Conservation (phyloP, 2,329 filamentous ascomycete species). For the Cercospora nicotianae region DNA sequence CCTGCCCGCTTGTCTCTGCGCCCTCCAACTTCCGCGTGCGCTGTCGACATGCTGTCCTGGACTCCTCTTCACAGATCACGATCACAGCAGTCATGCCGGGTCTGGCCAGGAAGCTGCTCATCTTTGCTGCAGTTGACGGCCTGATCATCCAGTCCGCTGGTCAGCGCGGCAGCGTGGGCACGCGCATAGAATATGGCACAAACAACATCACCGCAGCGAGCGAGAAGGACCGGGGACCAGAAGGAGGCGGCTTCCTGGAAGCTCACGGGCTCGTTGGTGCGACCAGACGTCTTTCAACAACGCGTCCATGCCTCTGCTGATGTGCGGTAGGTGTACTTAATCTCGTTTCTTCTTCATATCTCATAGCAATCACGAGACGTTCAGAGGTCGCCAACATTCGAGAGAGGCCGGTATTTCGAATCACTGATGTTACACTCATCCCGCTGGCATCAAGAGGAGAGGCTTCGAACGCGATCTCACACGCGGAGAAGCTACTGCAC, state of each 20-base stretch:
- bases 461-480: conserved; percentile 38
- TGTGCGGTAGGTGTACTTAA: conserved; percentile 71
- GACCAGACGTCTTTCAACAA: conserved; percentile 9
- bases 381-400: conserved; percentile 86
- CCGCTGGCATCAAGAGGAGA: conserved; percentile 70
- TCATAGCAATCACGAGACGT: conserved; percentile 82
- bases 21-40: background rate
- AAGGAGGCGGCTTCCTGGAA: conserved; percentile 44
- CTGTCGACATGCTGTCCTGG: background rate
- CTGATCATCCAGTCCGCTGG: conserved; percentile 74
- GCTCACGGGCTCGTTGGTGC: conserved; percentile 59
- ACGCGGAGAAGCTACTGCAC: conserved; percentile 36
- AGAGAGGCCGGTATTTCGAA: conserved; percentile 78
- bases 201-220: conserved; percentile 52
- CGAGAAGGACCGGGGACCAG: conserved; percentile 39
- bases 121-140: conserved; percentile 75
- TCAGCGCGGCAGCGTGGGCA: conserved; percentile 44
- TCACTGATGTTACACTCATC: conserved; percentile 88
- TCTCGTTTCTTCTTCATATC: conserved; percentile 76
- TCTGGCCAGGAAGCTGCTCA: conserved; percentile 74
- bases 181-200: conserved; percentile 43
- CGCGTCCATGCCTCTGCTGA: conserved; percentile 11
- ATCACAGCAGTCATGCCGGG: conserved; percentile 61
- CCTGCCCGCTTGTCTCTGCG: background rate
- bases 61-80: background rate